phyloP scores from a whole-genome alignment of 2,329 filamentous ascomycete species.

The Podosphaera xanthii region DNA sequence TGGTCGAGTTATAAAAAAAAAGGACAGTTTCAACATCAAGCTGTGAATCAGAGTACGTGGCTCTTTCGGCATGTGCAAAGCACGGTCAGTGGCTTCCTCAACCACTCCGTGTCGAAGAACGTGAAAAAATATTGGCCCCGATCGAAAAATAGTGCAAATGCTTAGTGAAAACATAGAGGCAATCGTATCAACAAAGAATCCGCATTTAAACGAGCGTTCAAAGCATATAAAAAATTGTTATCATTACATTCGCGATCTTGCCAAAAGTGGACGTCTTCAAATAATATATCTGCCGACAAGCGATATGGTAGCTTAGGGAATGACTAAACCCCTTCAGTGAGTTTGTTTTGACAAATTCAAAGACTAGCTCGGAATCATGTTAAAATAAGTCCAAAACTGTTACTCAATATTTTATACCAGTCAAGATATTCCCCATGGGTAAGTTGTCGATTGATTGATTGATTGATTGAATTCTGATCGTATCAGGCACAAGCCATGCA shows the following conservation, averaged over 20 bases:
- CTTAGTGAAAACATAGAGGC: neutral
- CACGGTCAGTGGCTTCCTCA: neutral
- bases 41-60: conserved; percentile 1
- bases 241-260: neutral
- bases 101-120: neutral
- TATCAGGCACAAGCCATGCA: no score
- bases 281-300: neutral
- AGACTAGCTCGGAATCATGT: no score
- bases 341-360: no score
- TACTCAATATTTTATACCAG: no score
- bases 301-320: no score
- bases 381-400: no score
- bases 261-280: neutral
- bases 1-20: conserved; percentile 1
- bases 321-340: no score
- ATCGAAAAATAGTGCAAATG: neutral
- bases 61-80: neutral
- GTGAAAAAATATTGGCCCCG: no score
- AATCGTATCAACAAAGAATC: neutral
- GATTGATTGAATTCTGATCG: no score
- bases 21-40: neutral
- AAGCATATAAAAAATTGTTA: neutral
- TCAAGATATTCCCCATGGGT: no score
- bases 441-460: no score
- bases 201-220: neutral